Evolutionary conservation across 768 basidiomycete genomes (phyloP).

Genomic region (Pleurotus pulmonarius): DNA sequence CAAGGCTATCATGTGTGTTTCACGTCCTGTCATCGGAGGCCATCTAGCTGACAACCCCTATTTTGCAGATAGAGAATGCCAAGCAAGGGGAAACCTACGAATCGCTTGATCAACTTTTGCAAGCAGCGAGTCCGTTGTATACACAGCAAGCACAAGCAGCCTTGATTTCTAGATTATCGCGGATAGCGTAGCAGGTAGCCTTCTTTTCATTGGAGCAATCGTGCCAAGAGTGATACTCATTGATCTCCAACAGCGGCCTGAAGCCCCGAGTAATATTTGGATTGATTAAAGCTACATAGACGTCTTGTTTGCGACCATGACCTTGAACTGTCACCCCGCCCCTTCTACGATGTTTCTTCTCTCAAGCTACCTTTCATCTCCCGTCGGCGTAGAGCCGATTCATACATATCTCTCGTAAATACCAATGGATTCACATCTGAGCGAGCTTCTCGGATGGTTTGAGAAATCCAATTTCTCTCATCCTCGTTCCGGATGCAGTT

Average conservation of each 20-base stretch:
- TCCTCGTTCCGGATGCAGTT: constrained; percentile 64
- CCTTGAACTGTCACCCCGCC: constrained; percentile 6
- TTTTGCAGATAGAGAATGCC: constrained; percentile 12
- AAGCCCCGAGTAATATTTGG: too few relatives aligned
- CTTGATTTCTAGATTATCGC: constrained; percentile 42
- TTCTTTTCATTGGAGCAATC: neutral
- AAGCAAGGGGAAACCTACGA: constrained; percentile 38
- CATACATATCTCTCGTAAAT: constrained; percentile 60
- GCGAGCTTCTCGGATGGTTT: constrained; percentile 49
- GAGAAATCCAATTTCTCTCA: constrained; percentile 53
- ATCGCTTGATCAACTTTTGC: constrained; percentile 56
- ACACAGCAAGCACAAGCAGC: constrained; percentile 39
- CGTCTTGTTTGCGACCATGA: too few relatives aligned
- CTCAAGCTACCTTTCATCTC: constrained; percentile 31
- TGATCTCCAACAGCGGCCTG: too few relatives aligned
- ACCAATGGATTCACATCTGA: constrained; percentile 30
- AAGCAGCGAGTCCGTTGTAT: constrained; percentile 53
- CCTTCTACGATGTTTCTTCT: constrained; percentile 10
- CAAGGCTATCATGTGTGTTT: constrained; percentile 54
- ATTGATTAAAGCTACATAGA: too few relatives aligned
- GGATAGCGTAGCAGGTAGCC: neutral
- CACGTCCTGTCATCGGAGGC: neutral
- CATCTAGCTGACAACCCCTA: constrained; percentile 12
- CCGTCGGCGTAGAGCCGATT: constrained; percentile 40
- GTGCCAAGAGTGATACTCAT: neutral